Percentiles rank a stretch among this genome's conserved stretches.
Conservation (phyloP, 176 grass and related monocot genomes). For the Ensete ventricosum region DNA sequence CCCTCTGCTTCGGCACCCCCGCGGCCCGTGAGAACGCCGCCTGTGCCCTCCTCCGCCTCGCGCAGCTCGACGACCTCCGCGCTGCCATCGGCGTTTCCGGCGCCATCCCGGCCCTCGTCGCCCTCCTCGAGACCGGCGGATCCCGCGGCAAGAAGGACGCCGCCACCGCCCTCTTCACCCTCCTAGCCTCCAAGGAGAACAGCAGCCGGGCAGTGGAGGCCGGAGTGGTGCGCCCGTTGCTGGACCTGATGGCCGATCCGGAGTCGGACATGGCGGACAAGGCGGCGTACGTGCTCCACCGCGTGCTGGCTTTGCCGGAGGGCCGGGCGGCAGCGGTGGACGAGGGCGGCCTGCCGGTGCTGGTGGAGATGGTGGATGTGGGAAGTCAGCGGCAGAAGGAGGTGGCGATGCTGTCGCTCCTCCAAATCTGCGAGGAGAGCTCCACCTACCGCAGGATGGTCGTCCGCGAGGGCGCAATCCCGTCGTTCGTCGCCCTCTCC, state of each 20-base stretch:
- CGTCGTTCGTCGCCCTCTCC: conserved; percentile 5
- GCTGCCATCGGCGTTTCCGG: background rate
- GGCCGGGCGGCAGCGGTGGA: background rate
- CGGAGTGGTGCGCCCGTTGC: background rate
- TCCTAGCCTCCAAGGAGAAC: background rate
- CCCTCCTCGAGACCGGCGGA: conserved; percentile 6
- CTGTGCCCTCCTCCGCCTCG: background rate
- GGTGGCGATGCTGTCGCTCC: background rate
- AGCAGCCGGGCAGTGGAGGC: background rate
- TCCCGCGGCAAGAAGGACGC: conserved; percentile 3
- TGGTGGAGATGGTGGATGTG: conserved; percentile 6
- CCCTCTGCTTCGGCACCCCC: conserved; percentile 3
- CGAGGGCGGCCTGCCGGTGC: background rate
- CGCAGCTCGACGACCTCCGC: background rate
- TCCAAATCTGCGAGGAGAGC: conserved; percentile 8
- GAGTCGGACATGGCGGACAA: conserved; percentile 3
- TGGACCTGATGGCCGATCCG: conserved; percentile 10
- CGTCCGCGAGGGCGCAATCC: background rate
- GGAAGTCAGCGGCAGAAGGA: conserved; percentile 1
- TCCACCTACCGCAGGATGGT: background rate
- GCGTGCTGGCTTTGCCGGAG: background rate
- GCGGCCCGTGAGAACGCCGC: conserved; percentile 10
- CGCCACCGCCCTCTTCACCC: background rate
- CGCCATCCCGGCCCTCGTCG: background rate
- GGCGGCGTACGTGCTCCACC: conserved; percentile 8